Evolutionary conservation across 306 rosid genomes (phyloP).

Genomic region (Vigna unguiculata): DNA sequence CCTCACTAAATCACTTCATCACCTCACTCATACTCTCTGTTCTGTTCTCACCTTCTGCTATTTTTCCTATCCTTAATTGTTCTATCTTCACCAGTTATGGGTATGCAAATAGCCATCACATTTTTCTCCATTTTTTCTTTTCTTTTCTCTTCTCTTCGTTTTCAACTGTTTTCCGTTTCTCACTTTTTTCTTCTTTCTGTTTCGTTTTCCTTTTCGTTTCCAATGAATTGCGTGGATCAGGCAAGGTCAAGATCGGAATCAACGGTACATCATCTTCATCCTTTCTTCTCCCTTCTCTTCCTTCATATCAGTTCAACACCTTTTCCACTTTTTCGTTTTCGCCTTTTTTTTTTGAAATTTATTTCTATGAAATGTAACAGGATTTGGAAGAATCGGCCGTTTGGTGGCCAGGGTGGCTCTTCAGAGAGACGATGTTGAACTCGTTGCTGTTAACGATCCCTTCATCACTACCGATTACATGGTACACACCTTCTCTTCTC

Average conservation of each 20-base stretch:
- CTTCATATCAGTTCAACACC: not conserved
- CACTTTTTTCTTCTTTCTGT: not conserved
- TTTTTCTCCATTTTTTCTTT: no score
- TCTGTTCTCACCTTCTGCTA: not conserved
- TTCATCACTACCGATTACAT: slow-evolving; percentile 75
- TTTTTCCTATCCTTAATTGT: not conserved
- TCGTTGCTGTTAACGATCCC: slow-evolving; percentile 77
- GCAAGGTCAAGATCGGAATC: slow-evolving; percentile 86
- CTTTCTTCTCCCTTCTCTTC: not conserved
- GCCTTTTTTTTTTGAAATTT: not conserved
- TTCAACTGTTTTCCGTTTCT: not conserved
- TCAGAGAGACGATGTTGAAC: slow-evolving; percentile 78
- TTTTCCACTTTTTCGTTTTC: not conserved
- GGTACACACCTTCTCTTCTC: slow-evolving; percentile 38
- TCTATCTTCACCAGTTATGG: slow-evolving; percentile 33
- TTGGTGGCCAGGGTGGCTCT: slow-evolving; percentile 81
- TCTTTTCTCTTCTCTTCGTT: not conserved
- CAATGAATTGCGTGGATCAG: slow-evolving; percentile 46
- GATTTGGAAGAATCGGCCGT: slow-evolving; percentile 87
- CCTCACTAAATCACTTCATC: not conserved
- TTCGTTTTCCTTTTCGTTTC: not conserved
- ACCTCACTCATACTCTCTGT: not conserved
- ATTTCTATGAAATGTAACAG: slow-evolving; percentile 27
- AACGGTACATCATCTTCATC: slow-evolving; percentile 52
- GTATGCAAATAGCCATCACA: slow-evolving; percentile 11